Conservation (phyloP, 768 basidiomycete genomes). For the Auricularia sp. region DNA sequence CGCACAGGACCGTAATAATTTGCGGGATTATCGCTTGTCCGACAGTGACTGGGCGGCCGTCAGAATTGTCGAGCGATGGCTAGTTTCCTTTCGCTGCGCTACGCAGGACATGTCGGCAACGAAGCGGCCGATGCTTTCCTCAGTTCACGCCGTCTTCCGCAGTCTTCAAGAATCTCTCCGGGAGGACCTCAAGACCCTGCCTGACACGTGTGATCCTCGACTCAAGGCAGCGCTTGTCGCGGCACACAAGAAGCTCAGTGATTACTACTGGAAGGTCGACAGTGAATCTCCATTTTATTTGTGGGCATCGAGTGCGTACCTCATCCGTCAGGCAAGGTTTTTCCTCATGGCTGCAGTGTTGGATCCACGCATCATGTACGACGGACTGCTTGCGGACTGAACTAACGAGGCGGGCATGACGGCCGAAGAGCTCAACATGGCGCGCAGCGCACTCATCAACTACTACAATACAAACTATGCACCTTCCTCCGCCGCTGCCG, state of each 20-base stretch:
- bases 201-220: slow-evolving; percentile 7
- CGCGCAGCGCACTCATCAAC: neutral
- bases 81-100: slow-evolving; percentile 19
- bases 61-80: slow-evolving; percentile 16
- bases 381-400: slow-evolving; percentile 13
- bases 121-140: slow-evolving; percentile 22
- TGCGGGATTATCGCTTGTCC: slow-evolving; percentile 11
- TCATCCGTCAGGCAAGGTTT: neutral
- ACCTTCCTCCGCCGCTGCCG: too few relatives aligned
- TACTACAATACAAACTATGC: neutral
- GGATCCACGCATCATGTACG: slow-evolving; percentile 24
- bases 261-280: slow-evolving; percentile 24
- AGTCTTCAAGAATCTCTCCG: slow-evolving; percentile 23
- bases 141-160: slow-evolving; percentile 23
- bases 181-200: slow-evolving; percentile 14
- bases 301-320: slow-evolving; percentile 20
- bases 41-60: slow-evolving; percentile 21
- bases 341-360: slow-evolving; percentile 16
- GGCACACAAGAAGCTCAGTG: slow-evolving; percentile 24
- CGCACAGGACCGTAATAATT: slow-evolving; percentile 9
- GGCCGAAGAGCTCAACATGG: neutral
- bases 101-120: slow-evolving; percentile 26
- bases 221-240: slow-evolving; percentile 16
- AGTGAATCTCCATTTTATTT: slow-evolving; percentile 19
- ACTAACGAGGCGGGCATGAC: slow-evolving; percentile 10